Evolutionary conservation across 257 asterid species (phyloP), one percentile per base, ranked within the genome.

Genomic region (Penstemon barbatus): DNA sequence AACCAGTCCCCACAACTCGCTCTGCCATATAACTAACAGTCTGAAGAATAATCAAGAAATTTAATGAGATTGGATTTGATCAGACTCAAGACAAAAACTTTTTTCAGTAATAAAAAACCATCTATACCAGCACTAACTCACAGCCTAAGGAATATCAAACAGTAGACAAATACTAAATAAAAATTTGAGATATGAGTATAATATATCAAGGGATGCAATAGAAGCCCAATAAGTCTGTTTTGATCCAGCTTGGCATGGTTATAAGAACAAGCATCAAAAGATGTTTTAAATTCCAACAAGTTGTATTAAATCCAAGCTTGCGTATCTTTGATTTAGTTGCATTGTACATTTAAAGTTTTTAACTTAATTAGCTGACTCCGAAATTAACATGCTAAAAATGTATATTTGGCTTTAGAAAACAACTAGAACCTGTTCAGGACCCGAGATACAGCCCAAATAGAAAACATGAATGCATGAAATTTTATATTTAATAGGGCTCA

Each of bases 1-100:
- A 84, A 57, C 94, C 94, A 42, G 86, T 82, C 58, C 94, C 94
- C 53, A 84, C 87, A 55, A 82, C 89, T 45, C 92, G 83, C 78
- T 86, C 92, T 37, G 92, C 86, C 89, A 83, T 86, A 82, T 86
- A 86, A 77, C 86, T 82, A 65, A 85, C 81, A 12, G 86, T 80
- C 90, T 75, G 76, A 75, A 70, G 6, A 54, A 53, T 50, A 60
- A 61, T 62, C 50, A 74, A 79, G 62, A 36, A 67, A 65, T 12
- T 51, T 41, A 15, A 54, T 76, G 40, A 76, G 68, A 71, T 25
- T n/a, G n/a, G 40, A 38, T 25, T 25, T 25, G 2, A 42, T 36
- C 15, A 11, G 36, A 57, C 33, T 1, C 18, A 56, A 57, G 63
- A n/a, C 57, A 18, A 36, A 8, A 10, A 37, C 3, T 61, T 60